Percentiles rank a stretch among this genome's conserved stretches.
Evolutionary conservation across 75 land plant genomes (phyloP).

Genomic region (Gnetum montanum): DNA sequence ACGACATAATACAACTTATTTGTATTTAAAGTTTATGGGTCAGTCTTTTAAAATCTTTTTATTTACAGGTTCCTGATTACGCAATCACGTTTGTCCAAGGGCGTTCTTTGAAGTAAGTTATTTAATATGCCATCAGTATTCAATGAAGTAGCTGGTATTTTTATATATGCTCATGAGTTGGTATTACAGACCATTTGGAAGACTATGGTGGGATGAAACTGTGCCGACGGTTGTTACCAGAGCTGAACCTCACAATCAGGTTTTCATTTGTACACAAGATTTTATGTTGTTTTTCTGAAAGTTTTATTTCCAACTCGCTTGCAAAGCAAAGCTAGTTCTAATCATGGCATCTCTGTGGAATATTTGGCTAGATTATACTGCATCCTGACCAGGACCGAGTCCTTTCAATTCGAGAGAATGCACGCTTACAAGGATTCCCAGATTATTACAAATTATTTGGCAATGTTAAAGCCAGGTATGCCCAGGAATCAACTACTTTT

Average conservation of each 20-base stretch:
- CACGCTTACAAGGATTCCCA: slow-evolving; percentile 90
- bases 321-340: background rate
- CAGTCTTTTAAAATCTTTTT: background rate
- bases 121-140: slow-evolving; percentile 40
- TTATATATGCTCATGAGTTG: slow-evolving; percentile 17
- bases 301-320: background rate
- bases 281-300: background rate
- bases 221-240: slow-evolving; percentile 76
- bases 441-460: slow-evolving; percentile 82
- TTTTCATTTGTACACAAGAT: slow-evolving; percentile 2
- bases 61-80: slow-evolving; percentile 61
- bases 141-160: slow-evolving; percentile 12
- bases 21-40: background rate
- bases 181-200: slow-evolving; percentile 71
- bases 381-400: slow-evolving; percentile 90
- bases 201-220: slow-evolving; percentile 99
- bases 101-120: slow-evolving; percentile 43
- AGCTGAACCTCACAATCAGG: slow-evolving; percentile 70
- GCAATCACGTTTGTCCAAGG: slow-evolving; percentile 48
- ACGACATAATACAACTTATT: no score
- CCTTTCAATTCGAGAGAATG: slow-evolving; percentile 76
- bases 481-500: background rate
- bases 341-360: background rate
- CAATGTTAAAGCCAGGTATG: slow-evolving; percentile 58
- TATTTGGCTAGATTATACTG: slow-evolving; percentile 28